Evolutionary conservation across 192 early-diverging fungal genomes (phyloP).

Genomic region (Pecoramyces ruminantium): DNA sequence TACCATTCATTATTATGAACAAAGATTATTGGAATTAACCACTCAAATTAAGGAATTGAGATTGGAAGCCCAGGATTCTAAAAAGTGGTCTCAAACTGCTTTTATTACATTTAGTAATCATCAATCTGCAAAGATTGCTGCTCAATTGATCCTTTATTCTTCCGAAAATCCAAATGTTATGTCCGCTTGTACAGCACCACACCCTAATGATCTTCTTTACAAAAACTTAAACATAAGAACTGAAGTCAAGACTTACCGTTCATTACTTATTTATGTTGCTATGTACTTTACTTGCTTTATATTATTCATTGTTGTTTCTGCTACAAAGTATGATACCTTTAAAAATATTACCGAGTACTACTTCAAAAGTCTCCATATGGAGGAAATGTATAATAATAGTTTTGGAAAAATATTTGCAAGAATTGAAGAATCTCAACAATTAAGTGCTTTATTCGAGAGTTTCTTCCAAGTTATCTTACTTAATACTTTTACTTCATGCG

Average conservation of each 20-base stretch:
- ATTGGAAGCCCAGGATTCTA: background rate
- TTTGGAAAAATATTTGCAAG: background rate
- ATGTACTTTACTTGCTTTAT: background rate
- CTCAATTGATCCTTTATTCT: background rate
- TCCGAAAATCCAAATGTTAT: background rate
- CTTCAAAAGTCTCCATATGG: background rate
- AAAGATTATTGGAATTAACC: background rate
- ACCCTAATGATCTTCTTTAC: background rate
- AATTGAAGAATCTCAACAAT: background rate
- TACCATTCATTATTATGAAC: background rate
- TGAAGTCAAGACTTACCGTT: background rate
- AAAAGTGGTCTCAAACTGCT: background rate
- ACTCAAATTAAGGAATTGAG: background rate
- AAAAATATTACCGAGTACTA: background rate
- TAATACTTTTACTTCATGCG: background rate
- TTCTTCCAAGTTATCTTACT: background rate
- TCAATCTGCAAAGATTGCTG: background rate
- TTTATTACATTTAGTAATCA: background rate
- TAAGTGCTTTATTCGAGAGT: background rate
- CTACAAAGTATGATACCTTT: background rate
- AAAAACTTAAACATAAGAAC: background rate
- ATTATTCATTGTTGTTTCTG: background rate
- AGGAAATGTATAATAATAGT: too few relatives aligned
- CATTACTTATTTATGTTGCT: background rate
- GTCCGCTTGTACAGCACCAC: background rate